phyloP scores from a whole-genome alignment of 2,329 filamentous ascomycete genomes.

The Cytospora chrysosperma region DNA sequence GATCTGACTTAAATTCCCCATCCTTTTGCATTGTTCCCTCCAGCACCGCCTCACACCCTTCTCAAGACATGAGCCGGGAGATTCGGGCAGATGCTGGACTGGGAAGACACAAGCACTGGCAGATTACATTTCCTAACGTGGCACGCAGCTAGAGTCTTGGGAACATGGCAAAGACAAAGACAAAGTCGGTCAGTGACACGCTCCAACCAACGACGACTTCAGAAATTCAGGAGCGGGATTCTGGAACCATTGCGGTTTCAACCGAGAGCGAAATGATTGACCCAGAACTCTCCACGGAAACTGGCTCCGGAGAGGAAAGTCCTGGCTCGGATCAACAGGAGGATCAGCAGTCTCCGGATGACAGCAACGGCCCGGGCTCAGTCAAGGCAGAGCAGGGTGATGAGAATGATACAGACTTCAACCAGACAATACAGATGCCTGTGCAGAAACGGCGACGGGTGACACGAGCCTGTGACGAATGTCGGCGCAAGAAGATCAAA shows the following conservation, averaged over 20 bases:
- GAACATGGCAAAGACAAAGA: slow-evolving; percentile 1
- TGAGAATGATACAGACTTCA: slow-evolving; percentile 14
- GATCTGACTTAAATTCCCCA: neutral
- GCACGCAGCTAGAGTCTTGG: neutral
- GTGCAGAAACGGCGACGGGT: slow-evolving; percentile 76
- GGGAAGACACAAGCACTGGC: slow-evolving; percentile 12
- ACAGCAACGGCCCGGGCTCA: slow-evolving; percentile 9
- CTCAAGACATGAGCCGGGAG: slow-evolving; percentile 20
- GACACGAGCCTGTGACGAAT: slow-evolving; percentile 79
- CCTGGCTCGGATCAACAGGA: slow-evolving; percentile 43
- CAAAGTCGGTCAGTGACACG: neutral
- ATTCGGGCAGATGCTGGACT: slow-evolving; percentile 2
- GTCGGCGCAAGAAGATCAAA: slow-evolving; percentile 82
- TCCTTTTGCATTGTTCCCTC: slow-evolving; percentile 1
- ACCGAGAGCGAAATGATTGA: slow-evolving; percentile 13
- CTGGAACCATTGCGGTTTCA: neutral
- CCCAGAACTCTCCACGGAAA: slow-evolving; percentile 15
- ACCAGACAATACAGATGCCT: slow-evolving; percentile 40
- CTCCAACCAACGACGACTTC: neutral
- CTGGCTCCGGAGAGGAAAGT: slow-evolving; percentile 19
- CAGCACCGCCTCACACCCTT: neutral
- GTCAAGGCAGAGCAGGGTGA: slow-evolving; percentile 21
- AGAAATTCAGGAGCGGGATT: neutral
- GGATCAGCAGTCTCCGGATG: slow-evolving; percentile 25
- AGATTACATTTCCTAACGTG: neutral